phyloP scores from a whole-genome alignment of 768 basidiomycete genomes.

The Leccinum sublutescens region DNA sequence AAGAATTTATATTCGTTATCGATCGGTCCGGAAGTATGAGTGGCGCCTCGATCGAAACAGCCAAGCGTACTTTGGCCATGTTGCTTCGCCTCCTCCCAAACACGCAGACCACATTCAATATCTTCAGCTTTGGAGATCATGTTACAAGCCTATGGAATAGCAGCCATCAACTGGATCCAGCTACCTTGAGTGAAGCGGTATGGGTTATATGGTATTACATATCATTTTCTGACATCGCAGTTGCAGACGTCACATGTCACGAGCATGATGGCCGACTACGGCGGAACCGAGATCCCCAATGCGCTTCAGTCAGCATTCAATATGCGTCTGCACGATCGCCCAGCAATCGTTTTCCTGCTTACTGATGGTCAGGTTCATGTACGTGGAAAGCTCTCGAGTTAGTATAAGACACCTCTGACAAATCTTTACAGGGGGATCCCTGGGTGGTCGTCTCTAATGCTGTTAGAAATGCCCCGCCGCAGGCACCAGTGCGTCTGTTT shows the following conservation, averaged over 20 bases:
- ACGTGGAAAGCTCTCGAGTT: neutral
- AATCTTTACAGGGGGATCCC: slow-evolving; percentile 10
- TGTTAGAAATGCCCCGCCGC: slow-evolving; percentile 29
- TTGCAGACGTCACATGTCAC: slow-evolving; percentile 41
- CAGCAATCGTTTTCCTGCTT: slow-evolving; percentile 53
- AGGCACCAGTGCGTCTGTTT: slow-evolving; percentile 48
- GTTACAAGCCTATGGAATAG: slow-evolving; percentile 35
- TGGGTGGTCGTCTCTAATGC: slow-evolving; percentile 26
- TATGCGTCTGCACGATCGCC: slow-evolving; percentile 32
- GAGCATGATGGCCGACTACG: slow-evolving; percentile 41
- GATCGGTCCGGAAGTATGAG: slow-evolving; percentile 60
- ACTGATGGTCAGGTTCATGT: slow-evolving; percentile 54
- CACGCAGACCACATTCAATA: slow-evolving; percentile 47
- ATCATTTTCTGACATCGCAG: slow-evolving; percentile 6
- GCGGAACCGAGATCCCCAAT: slow-evolving; percentile 49
- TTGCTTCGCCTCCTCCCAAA: slow-evolving; percentile 50
- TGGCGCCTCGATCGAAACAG: slow-evolving; percentile 40
- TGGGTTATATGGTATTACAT: neutral
- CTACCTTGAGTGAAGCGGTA: slow-evolving; percentile 37
- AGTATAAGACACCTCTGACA: neutral
- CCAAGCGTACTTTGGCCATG: slow-evolving; percentile 45
- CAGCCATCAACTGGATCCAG: slow-evolving; percentile 33
- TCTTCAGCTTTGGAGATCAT: slow-evolving; percentile 49
- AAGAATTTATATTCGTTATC: slow-evolving; percentile 62
- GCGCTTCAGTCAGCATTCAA: slow-evolving; percentile 43